Percentiles rank a stretch among this genome's conserved stretches.
phyloP scores from a whole-genome alignment of 2,329 filamentous ascomycete species.

The Phaeomoniella chlamydospora region DNA sequence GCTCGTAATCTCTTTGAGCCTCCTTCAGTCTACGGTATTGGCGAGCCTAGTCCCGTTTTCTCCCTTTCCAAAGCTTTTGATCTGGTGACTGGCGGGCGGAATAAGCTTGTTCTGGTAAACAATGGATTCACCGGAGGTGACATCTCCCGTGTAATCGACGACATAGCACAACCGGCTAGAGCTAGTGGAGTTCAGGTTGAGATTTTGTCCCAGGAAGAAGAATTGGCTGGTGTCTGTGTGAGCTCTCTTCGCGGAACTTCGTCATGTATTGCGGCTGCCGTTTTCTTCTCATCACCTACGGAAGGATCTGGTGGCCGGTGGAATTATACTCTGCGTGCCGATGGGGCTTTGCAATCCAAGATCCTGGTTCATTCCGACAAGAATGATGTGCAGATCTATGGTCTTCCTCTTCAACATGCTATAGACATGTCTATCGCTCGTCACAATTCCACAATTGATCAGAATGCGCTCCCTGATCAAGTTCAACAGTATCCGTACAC shows the following conservation, averaged over 20 bases:
- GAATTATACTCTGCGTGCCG: constrained; percentile 77
- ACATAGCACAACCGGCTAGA: constrained; percentile 43
- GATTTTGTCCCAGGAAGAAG: constrained; percentile 38
- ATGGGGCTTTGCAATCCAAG: constrained; percentile 51
- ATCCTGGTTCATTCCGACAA: constrained; percentile 49
- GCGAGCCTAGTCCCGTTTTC: constrained; percentile 43
- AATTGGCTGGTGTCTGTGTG: constrained; percentile 48
- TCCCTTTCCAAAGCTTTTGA: constrained; percentile 50
- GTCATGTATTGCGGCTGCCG: constrained; percentile 56
- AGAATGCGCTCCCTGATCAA: constrained; percentile 23
- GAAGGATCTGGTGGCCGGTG: constrained; percentile 54
- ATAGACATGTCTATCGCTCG: constrained; percentile 59
- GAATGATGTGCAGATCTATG: constrained; percentile 66
- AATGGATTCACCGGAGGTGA: constrained; percentile 54
- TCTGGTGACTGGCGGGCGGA: constrained; percentile 41
- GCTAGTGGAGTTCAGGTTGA: constrained; percentile 40
- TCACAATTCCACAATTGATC: constrained; percentile 29
- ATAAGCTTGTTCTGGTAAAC: constrained; percentile 66
- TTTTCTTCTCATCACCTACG: constrained; percentile 60
- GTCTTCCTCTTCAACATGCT: constrained; percentile 64
- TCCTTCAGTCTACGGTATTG: constrained; percentile 62
- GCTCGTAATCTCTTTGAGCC: constrained; percentile 74
- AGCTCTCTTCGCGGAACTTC: constrained; percentile 53
- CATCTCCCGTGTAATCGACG: constrained; percentile 56
- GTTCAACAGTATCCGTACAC: constrained; percentile 63